Evolutionary conservation across 1,284 basidiomycete species (phyloP).

Genomic region (Rhodotorula sp.): DNA sequence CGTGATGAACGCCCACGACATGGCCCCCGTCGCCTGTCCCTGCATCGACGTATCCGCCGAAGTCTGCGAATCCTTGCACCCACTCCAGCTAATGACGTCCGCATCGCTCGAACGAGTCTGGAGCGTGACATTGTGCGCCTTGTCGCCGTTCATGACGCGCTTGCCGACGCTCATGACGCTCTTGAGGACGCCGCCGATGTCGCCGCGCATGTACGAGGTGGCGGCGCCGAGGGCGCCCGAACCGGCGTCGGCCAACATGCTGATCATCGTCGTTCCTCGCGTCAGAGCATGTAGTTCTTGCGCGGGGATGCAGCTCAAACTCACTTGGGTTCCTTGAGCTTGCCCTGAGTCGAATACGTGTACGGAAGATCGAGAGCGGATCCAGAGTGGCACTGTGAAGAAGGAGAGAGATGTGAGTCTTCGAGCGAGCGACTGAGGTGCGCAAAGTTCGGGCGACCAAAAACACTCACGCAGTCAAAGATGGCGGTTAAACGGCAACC

Average conservation of each 20-base stretch:
- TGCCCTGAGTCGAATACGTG: slow-evolving; percentile 56
- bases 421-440: not conserved
- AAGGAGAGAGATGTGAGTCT: not conserved
- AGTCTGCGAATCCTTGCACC: slow-evolving; percentile 43
- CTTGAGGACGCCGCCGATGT: slow-evolving; percentile 49
- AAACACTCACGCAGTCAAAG: slow-evolving; percentile 59
- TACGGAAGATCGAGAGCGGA: slow-evolving; percentile 55
- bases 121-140: slow-evolving; percentile 47
- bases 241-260: slow-evolving; percentile 43
- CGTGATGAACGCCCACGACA: slow-evolving; percentile 15
- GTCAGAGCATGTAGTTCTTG: no score
- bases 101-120: slow-evolving; percentile 43
- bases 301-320: no score
- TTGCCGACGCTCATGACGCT: slow-evolving; percentile 49
- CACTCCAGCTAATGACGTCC: slow-evolving; percentile 50
- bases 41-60: slow-evolving; percentile 51
- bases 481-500: slow-evolving; percentile 86
- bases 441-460: not conserved
- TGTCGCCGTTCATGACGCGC: slow-evolving; percentile 48
- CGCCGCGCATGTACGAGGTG: slow-evolving; percentile 51
- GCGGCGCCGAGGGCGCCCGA: slow-evolving; percentile 47
- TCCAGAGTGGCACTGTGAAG: slow-evolving; percentile 52
- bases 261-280: not conserved
- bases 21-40: slow-evolving; percentile 50
- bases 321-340: slow-evolving; percentile 52